phyloP scores from a whole-genome alignment of 225 moss, liverwort and hornwort genomes.

The Pseudoscleropodium purum region DNA sequence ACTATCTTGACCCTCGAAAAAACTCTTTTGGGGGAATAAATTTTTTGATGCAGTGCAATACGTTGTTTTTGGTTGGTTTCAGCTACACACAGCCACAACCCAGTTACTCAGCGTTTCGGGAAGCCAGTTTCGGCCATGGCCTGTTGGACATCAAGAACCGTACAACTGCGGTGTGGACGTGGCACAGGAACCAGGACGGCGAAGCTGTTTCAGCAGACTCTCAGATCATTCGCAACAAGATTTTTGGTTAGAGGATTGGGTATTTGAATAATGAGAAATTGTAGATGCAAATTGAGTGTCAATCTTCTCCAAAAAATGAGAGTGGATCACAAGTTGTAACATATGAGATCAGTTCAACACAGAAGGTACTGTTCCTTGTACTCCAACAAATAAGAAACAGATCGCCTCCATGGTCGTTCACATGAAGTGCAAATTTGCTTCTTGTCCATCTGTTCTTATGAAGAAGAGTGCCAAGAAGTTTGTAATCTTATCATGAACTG shows the following conservation, averaged over 20 bases:
- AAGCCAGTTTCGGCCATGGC: conserved; percentile 61
- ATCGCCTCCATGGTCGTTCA: neutral
- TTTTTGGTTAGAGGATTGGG: neutral
- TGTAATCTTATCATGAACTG: neutral
- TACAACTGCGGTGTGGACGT: conserved; percentile 50
- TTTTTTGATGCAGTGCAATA: neutral
- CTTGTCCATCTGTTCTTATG: neutral
- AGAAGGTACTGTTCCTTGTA: neutral
- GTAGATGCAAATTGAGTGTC: neutral
- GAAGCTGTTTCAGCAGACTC: conserved; percentile 44
- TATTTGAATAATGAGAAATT: neutral
- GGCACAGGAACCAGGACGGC: conserved; percentile 59
- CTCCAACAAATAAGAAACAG: neutral
- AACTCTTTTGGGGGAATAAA: neutral
- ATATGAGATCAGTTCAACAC: neutral
- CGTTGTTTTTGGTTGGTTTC: neutral
- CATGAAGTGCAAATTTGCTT: neutral
- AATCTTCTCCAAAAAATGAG: neutral
- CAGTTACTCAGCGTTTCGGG: conserved; percentile 43
- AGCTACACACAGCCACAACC: conserved; percentile 44
- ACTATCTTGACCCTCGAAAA: neutral
- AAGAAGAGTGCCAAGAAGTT: neutral
- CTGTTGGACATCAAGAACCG: conserved; percentile 46
- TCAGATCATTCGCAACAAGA: conserved; percentile 20
- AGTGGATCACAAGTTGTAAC: neutral